Base-by-base conservation (phyloP, 2,329 filamentous ascomycete species). In the Colletotrichum euphorbiae region DNA sequence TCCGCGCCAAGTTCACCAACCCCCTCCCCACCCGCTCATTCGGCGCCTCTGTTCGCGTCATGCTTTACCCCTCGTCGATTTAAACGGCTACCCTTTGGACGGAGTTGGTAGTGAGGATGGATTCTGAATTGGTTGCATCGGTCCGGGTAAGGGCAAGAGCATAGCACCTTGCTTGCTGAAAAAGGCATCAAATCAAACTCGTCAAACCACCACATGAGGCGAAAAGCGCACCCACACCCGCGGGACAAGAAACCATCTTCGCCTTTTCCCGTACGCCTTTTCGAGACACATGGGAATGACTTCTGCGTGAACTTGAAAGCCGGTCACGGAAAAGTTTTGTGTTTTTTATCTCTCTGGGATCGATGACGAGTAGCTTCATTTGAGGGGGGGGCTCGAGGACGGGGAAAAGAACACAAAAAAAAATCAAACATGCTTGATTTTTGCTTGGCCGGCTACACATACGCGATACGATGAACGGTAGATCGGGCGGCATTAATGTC, bases 61-160 rank as follows among this genome's bases (percentile, higher is more conserved):
- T 97, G 94, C 89, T 97, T 85, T 97, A 97, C 90, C 94, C 94
- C 84, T 97, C 93, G 81, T 94, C 93, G 87, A 96, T 98, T 91
- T 97, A 95, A 91, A 79, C 79, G 78, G 61, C 52, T 74, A 79
- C 81, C 65, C 71, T 76, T 76, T 80, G 82, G 81, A 81, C 80
- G 85, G 85, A 87, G 85, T 88, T 88, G 86, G 86, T 85, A 83
- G 82, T 87, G 83, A 83, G 82, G 83, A 84, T 83, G 85, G 85
- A 87, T 88, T 81, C 82, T 85, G 84, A 85, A 84, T 83, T 86
- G 82, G 83, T 82, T 84, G 82, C 83, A 84, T 86, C 82, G 81
- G 82, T 82, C 83, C 81, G 84, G 84, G 85, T 85, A 85, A 84
- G 82, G 83, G 83, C 82, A 81, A 83, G 75, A 76, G 80, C 80